Percentiles rank a stretch among this genome's conserved stretches.
phyloP scores from a whole-genome alignment of 352 stramenopile species.

The Elongisporangium anandrum region DNA sequence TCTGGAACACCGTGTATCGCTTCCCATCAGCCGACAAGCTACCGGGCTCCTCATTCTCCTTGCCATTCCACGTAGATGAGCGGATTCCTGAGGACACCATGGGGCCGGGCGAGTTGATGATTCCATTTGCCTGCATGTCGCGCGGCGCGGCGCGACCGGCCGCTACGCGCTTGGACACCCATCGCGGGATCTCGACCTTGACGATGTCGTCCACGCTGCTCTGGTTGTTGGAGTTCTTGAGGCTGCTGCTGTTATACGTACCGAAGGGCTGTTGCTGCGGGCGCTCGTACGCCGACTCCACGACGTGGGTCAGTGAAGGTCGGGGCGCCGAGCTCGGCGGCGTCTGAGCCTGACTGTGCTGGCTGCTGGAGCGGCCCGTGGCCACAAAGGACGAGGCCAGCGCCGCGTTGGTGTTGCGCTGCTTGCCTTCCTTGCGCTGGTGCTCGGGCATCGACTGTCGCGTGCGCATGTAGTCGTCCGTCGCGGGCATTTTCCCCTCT shows the following conservation, averaged over 20 bases:
- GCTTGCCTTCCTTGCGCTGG: conserved; percentile 19
- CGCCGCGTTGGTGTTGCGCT: conserved; percentile 24
- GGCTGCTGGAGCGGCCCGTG: conserved; percentile 8
- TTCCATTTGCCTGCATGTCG: conserved; percentile 2
- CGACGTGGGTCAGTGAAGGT: conserved; percentile 16
- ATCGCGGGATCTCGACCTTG: conserved; percentile 70
- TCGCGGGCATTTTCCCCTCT: conserved; percentile 24
- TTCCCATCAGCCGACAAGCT: conserved; percentile 29
- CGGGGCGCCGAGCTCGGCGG: conserved; percentile 16
- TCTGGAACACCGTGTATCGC: conserved; percentile 73
- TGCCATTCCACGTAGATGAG: conserved; percentile 54
- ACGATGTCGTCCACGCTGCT: conserved; percentile 45
- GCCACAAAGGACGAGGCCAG: conserved; percentile 20
- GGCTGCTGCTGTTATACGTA: conserved; percentile 13
- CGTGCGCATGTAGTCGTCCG: conserved; percentile 28
- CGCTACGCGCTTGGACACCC: conserved; percentile 54
- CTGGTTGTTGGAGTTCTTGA: not conserved
- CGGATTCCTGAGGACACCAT: conserved; percentile 16
- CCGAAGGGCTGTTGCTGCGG: conserved; percentile 28
- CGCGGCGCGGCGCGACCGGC: conserved; percentile 15
- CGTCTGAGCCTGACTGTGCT: conserved; percentile 6
- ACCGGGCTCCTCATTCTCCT: conserved; percentile 23
- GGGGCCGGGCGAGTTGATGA: conserved; percentile 26
- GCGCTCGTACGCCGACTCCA: conserved; percentile 24
- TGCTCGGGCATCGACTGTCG: conserved; percentile 30